Percentiles rank a stretch among this genome's conserved stretches.
Conservation (phyloP, 768 basidiomycete species). For the Botryobasidium botryosum region DNA sequence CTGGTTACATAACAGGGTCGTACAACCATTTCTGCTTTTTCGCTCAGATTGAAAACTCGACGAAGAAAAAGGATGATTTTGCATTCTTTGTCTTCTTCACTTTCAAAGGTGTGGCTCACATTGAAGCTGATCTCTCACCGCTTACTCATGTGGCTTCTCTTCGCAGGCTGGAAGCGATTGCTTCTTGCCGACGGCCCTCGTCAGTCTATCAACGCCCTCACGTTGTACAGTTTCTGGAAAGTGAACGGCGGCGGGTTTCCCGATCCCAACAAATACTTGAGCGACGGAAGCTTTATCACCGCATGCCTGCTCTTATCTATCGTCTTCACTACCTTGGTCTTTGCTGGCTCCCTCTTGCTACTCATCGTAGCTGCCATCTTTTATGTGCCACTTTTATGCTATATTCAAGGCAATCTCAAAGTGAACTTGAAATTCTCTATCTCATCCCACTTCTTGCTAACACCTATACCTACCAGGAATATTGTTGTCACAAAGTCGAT, state of each 20-base stretch:
- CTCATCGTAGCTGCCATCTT: slow-evolving; percentile 70
- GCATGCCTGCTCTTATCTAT: slow-evolving; percentile 77
- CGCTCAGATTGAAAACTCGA: slow-evolving; percentile 87
- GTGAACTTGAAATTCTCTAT: slow-evolving; percentile 20
- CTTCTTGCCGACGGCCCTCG: slow-evolving; percentile 89
- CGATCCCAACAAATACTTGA: slow-evolving; percentile 63
- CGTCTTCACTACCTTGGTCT: slow-evolving; percentile 78
- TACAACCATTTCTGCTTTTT: slow-evolving; percentile 99
- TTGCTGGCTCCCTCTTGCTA: slow-evolving; percentile 64
- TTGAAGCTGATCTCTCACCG: neutral
- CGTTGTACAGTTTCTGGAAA: slow-evolving; percentile 81
- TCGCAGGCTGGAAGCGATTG: slow-evolving; percentile 68
- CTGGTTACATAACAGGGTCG: slow-evolving; percentile 37
- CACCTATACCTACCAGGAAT: slow-evolving; percentile 43
- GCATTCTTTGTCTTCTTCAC: slow-evolving; percentile 99
- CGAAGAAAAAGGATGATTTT: slow-evolving; percentile 92
- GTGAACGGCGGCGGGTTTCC: slow-evolving; percentile 41
- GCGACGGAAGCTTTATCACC: slow-evolving; percentile 50
- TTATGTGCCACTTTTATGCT: slow-evolving; percentile 87
- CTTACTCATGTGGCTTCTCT: neutral
- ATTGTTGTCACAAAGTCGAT: slow-evolving; percentile 97
- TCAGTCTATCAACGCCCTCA: slow-evolving; percentile 93
- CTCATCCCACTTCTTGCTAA: neutral
- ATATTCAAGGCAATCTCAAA: slow-evolving; percentile 96
- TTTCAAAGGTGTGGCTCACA: slow-evolving; percentile 67